These are phyloP conservation scores for Chytriomyces confervae DNA, from an alignment of 192 early-diverging fungal genomes.

Conservation along the genomic window DNA sequence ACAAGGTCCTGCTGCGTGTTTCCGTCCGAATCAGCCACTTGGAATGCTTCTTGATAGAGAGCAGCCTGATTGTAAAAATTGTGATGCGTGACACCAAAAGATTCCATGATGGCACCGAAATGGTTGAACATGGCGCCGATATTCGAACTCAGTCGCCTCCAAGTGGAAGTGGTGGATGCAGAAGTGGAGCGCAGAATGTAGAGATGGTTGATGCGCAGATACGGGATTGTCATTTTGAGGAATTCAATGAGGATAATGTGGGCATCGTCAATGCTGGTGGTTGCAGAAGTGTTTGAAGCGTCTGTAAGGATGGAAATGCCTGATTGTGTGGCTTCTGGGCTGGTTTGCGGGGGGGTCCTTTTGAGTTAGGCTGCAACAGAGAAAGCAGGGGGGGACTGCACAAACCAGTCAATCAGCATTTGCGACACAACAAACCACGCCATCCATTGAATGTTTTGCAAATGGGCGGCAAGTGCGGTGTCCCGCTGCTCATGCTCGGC, in stretches of 20 bases:
- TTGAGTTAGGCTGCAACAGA: neutral
- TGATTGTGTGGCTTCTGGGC: neutral
- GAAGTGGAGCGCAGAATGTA: neutral
- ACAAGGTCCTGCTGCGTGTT: neutral
- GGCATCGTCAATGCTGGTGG: neutral
- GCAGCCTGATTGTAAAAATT: neutral
- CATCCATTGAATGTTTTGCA: neutral
- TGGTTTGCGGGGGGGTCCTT: neutral
- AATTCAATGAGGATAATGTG: slow-evolving; percentile 16
- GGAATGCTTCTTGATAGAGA: neutral
- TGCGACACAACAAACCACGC: neutral
- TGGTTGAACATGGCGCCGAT: slow-evolving; percentile 2
- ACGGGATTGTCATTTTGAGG: neutral
- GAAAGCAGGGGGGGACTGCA: neutral
- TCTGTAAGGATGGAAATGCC: slow-evolving; percentile 12
- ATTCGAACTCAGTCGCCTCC: neutral
- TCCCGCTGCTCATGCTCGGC: neutral
- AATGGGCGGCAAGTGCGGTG: neutral
- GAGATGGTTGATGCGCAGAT: neutral
- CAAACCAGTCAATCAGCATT: neutral
- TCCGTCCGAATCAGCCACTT: neutral
- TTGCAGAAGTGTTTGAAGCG: neutral
- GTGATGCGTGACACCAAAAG: neutral
- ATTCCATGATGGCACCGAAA: slow-evolving; percentile 19
- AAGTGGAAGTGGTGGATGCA: neutral